Evolutionary conservation across 225 moss, liverwort and hornwort genomes (phyloP), one percentile per base, ranked within the genome.

Genomic region (Thuidium tamariscinum): DNA sequence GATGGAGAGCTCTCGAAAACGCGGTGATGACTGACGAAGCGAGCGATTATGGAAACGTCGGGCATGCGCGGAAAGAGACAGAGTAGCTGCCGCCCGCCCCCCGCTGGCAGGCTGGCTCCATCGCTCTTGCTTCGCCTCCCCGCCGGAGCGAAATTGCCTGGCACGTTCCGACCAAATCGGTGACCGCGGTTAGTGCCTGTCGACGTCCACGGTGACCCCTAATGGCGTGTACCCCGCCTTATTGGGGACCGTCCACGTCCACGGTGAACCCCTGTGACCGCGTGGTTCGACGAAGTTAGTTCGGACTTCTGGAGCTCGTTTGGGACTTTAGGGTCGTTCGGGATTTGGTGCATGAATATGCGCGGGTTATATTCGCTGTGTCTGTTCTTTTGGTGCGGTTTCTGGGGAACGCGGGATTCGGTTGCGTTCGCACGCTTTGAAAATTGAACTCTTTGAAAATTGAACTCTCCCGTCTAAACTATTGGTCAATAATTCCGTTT

Each of bases 11-110:
- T 65, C 63, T 37, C 64, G 69, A 88, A 41, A 64, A 88, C 88
- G 86, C 86, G 86, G 80, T 65, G 80, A 51, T 34, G 67, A 67
- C 49, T 64, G 48, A 30, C 51, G 57, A 55, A 2, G 34, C 52
- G 22, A 51, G 22, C 62, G 51, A 42, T n/a, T 23, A 3, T 32
- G 42, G 79, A 85, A 81, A 29, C 59, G 77, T 11, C 75, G 56
- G 49, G 70, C 71, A 71, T 59, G 60, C 65, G 84, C 80, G 81
- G 90, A 92, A 92, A 88, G 80, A 78, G 84, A 61, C 77, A 78
- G 30, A 79, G 92, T 54, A 90, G 86, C 92, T 92, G 91, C 91
- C 81, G 65, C 57, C 55, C 37, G 60, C 82, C 88, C 76, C 81
- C 65, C 59, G 69, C 42, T 82, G 71, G 70, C 84, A 26, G 23